Evolutionary conservation across 164 flowering plant genomes (phyloP), one percentile per base, ranked within the genome.

Genomic region (Vitis labrusca): DNA sequence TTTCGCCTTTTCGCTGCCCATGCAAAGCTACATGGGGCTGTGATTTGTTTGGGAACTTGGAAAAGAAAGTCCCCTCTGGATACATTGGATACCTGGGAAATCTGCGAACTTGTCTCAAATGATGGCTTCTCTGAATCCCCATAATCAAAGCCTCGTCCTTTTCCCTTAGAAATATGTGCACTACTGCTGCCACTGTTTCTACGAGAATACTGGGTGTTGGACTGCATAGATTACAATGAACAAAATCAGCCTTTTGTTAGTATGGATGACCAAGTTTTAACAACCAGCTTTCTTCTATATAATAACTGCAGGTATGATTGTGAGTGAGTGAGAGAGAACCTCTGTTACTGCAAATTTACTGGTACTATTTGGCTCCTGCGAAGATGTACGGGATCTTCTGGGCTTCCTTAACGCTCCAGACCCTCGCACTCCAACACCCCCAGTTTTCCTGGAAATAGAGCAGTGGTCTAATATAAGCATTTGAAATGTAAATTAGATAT

Each of bases 391-490:
- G 23, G 66, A 70, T 79, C 77, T 87, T 67, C 85, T 65, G 10
- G 80, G 77, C 70, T 80, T 86, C 68, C 84, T 83, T 70, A 84
- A 23, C 47, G 67, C 74, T 70, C 74, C 88, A 56, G 83, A 19
- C 10, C 78, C 86, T 67, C 86, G 83, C 10, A 59, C 52, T 73
- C 79, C 74, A 27, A 68, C 68, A 30, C 88, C 77, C 11, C 74
- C 69, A 76, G 47, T 89, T 79, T 76, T 90, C 82, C 97, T 92
- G 90, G 51, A 71, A 48, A 30, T 29, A 56, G 47, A 63, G 23
- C 27, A 23, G 27, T 23, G 2, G 27, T 23, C 27, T 23, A 23
- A 23, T 23, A 23, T 23, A 23, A 23, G 27, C 37, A 19, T 49
- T 47, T 8, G 5, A 50, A 37, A 17, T 50, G 12, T 49, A 19